Evolutionary conservation across 2,329 filamentous ascomycete genomes (phyloP), one percentile per base, ranked within the genome.

Genomic region (Talaromyces funiculosus): DNA sequence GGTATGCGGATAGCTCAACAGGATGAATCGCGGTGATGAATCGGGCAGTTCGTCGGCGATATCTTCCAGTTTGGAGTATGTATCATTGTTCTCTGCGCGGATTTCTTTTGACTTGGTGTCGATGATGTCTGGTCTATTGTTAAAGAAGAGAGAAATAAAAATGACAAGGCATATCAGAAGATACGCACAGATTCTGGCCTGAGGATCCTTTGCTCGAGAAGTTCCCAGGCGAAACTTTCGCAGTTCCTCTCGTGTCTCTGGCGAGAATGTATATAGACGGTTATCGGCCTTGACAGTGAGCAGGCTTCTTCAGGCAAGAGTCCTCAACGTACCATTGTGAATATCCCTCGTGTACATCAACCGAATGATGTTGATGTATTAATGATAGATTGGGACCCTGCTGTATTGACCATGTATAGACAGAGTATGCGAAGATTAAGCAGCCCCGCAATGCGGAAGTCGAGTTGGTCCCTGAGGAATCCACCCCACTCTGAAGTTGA

Each of bases 181-280:
- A 59, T 35, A 82, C 87, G 77, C 89, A 97, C 94, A 97, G 68
- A 99, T 96, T 64, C 95, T 86, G 63, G 92, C 94, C 79, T 97
- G 91, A 0, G 92, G 89, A 51, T 88, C 86, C 72, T 88, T 93
- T 57, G 91, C 87, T 66, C 94, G 83, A 35, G 92, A 97, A 2
- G 94, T 97, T 26, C 88, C 86, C 29, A 99, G 83, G 55, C 94
- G 90, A 80, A 99, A 99, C 78, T 97, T 97, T 75, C 90, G 89
- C 66, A 99, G 85, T 71, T 92, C 88, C 66, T 92, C 87, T 77
- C 89, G 94, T 49, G 91, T 96, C 78, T 94, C 90, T 65, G 86
- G 84, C 33, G 92, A 95, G 84, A 97, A 96, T 62, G 90, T 90
- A 80, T 96, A 97, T 64, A 97, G 84, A 68, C 92, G 84, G 64